These are phyloP conservation scores for Reticulascus tulasneorum DNA, from an alignment of 2,329 filamentous ascomycete species.

Conservation along the genomic window DNA sequence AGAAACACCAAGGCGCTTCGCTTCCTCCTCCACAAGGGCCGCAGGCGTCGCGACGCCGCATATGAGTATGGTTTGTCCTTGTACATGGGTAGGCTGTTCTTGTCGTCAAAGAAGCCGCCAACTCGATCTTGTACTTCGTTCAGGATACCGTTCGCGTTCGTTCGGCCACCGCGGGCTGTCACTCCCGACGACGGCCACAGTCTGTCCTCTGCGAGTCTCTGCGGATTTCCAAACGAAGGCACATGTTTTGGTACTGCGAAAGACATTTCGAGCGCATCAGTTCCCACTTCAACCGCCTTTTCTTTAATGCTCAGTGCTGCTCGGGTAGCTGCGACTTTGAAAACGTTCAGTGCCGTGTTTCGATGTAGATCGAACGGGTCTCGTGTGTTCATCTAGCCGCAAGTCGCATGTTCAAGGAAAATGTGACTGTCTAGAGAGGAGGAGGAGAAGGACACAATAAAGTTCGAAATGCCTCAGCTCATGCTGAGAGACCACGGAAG, in stretches of 20 bases:
- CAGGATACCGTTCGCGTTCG: conserved; percentile 34
- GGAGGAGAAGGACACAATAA: conserved; percentile 1
- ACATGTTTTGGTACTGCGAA: conserved; percentile 67
- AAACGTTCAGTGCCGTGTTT: conserved; percentile 31
- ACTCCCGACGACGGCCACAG: conserved; percentile 57
- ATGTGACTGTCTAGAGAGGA: conserved; percentile 6
- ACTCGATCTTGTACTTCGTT: conserved; percentile 58
- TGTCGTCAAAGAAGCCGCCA: conserved; percentile 59
- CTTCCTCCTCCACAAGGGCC: conserved; percentile 61
- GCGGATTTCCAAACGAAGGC: conserved; percentile 63
- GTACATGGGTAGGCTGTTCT: conserved; percentile 78
- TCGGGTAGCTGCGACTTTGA: conserved; percentile 44
- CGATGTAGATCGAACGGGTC: conserved; percentile 38
- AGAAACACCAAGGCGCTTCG: conserved; percentile 50
- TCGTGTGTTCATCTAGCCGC: conserved; percentile 33
- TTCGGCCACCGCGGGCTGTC: conserved; percentile 35
- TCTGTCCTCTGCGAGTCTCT: conserved; percentile 61
- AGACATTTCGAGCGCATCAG: conserved; percentile 53
- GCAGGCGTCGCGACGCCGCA: conserved; percentile 53
- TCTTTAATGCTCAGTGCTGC: conserved; percentile 40
- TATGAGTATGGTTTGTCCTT: conserved; percentile 95
- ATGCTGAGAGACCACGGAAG: too few species aligned
- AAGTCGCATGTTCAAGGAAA: conserved; percentile 10
- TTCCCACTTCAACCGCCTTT: conserved; percentile 45
- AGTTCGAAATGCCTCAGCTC: conserved; percentile 2